Evolutionary conservation across 2,329 filamentous ascomycete species (phyloP).

Genomic region (Fusarium begoniae): DNA sequence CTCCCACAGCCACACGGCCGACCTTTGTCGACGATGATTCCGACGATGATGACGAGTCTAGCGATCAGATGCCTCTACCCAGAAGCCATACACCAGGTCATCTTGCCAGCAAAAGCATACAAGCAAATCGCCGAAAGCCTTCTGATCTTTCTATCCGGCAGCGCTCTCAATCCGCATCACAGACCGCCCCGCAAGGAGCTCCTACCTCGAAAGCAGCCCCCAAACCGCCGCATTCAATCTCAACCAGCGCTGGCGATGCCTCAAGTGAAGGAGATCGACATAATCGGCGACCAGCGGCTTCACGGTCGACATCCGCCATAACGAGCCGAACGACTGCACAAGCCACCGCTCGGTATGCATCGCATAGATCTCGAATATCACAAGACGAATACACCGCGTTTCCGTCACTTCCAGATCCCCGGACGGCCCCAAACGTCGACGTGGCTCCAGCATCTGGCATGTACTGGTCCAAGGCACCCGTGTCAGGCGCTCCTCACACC

Average conservation of each 20-base stretch:
- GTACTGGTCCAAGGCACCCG: slow-evolving; percentile 75
- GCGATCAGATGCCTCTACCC: slow-evolving; percentile 53
- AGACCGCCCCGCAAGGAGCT: slow-evolving; percentile 43
- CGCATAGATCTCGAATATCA: slow-evolving; percentile 40
- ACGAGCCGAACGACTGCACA: slow-evolving; percentile 45
- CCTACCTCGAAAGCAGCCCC: slow-evolving; percentile 41
- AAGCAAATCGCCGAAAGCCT: slow-evolving; percentile 59
- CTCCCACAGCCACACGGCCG: slow-evolving; percentile 39
- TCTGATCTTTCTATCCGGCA: slow-evolving; percentile 64
- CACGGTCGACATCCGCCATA: slow-evolving; percentile 65
- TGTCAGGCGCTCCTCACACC: slow-evolving; percentile 70
- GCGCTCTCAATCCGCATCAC: slow-evolving; percentile 61
- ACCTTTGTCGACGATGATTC: slow-evolving; percentile 50
- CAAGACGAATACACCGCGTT: slow-evolving; percentile 59
- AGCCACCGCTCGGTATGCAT: slow-evolving; percentile 23
- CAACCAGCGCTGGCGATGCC: slow-evolving; percentile 35
- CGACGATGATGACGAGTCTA: slow-evolving; percentile 48
- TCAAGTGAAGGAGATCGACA: slow-evolving; percentile 42
- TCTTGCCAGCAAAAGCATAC: slow-evolving; percentile 64
- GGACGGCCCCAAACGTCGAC: slow-evolving; percentile 66
- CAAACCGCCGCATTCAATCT: slow-evolving; percentile 39
- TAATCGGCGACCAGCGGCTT: slow-evolving; percentile 52
- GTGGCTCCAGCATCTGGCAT: slow-evolving; percentile 74
- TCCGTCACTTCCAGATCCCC: slow-evolving; percentile 65
- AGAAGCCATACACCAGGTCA: slow-evolving; percentile 71